Base-by-base conservation (phyloP, 2,329 filamentous ascomycete genomes). In the Fusarium drepaniforme region DNA sequence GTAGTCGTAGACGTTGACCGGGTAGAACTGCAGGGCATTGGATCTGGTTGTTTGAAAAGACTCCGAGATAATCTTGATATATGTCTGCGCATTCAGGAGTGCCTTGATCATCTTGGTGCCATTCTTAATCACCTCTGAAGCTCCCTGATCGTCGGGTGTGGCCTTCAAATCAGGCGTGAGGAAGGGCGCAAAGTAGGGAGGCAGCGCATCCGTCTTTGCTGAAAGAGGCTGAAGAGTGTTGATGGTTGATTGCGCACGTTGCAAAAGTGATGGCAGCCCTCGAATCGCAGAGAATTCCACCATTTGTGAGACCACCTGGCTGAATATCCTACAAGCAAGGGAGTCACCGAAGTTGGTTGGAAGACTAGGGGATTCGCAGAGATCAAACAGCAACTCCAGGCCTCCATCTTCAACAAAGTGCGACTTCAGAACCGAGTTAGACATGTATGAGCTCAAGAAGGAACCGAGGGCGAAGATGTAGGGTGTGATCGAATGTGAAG, bases 1-100 rank as follows among this genome's bases (percentile, higher is more conserved):
- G 81, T 94, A 92, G 81, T 98, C 96, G 37, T 92, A 94, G 25
- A 97, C 89, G 79, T 97, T 97, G 76, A 97, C 89, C 30, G 91
- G 89, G 65, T 90, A 91, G 78, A 98, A 93, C 13, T 93, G 89
- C 35, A 91, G 89, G 12, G 85, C 86, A 62, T 90, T 88, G 30
- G 92, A 90, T 67, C 94, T 89, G 64, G 90, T 89, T 67, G 91
- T 90, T 79, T 90, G 92, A 81, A 94, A 98, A 69, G 93, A 92
- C 67, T 93, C 90, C 38, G 91, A 92, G 38, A 97, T 87, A 25
- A 94, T 91, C 76, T 92, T 92, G 44, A 95, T 90, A 11, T 98
- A 88, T 4, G 91, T 92, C 79, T 97, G 93, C 13, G 93, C 88
- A 64, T 92, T 92, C 49, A 96, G 89, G 64, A 99, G 85, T 58